Conservation (phyloP, 2,329 filamentous ascomycete species). For the Mycogone perniciosa region DNA sequence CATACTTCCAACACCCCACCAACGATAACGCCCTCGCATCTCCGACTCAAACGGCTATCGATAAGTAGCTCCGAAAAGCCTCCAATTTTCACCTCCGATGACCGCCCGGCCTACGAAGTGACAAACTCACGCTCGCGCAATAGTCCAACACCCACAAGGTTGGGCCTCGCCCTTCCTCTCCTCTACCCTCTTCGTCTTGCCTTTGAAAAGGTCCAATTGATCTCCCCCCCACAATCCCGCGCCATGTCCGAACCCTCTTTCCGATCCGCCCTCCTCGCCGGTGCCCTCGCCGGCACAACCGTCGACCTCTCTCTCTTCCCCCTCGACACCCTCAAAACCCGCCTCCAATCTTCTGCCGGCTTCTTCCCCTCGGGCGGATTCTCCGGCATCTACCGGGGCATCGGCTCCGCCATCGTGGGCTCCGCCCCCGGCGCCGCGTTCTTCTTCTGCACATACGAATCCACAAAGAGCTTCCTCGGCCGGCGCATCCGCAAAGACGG, state of each 20-base stretch:
- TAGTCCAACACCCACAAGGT: not conserved
- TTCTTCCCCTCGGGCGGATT: constrained; percentile 84
- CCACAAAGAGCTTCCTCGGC: constrained; percentile 53
- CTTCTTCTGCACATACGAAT: constrained; percentile 95
- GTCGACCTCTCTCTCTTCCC: constrained; percentile 96
- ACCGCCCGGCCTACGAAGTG: not conserved
- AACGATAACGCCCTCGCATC: constrained; percentile 4
- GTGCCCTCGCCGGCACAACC: constrained; percentile 86
- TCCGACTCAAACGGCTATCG: constrained; percentile 10
- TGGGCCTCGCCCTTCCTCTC: constrained; percentile 11
- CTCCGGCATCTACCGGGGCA: constrained; percentile 84
- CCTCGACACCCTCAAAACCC: constrained; percentile 97
- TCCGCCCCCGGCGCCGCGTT: constrained; percentile 90
- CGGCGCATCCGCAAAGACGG: constrained; percentile 22
- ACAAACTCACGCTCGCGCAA: not conserved
- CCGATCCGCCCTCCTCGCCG: constrained; percentile 63
- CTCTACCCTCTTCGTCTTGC: not conserved
- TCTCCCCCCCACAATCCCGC: not conserved
- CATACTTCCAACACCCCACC: not conserved
- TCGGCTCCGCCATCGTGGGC: constrained; percentile 83
- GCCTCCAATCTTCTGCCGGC: constrained; percentile 74
- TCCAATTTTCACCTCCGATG: not conserved
- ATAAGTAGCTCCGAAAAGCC: constrained; percentile 3
- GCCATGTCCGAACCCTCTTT: constrained; percentile 37
- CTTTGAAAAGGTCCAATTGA: not conserved